Base-by-base conservation (phyloP, 768 basidiomycete genomes). In the Crassisporium funariophilum region DNA sequence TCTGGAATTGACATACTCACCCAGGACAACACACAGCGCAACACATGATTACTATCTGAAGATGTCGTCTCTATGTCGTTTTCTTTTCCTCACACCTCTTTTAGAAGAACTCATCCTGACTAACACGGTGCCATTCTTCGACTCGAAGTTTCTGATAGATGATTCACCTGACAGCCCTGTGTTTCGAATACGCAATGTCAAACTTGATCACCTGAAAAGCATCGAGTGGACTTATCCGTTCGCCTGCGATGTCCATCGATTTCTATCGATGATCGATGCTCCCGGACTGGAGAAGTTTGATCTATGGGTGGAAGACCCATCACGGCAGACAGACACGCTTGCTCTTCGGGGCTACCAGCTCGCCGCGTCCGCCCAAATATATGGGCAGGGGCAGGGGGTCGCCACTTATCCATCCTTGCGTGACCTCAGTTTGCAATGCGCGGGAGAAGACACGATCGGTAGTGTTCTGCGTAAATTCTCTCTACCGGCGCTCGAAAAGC, bases 161-260 rank as follows among this genome's bases (percentile, higher is more conserved):
- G 41, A 41, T 20, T 4, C 24, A 21, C 12, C 49, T 8, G 35
- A 27, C 7, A 46, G 37, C 20, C 34, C 35, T 25, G 42, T 48
- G 35, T 47, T 47, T n/a, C 49, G 51, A 33, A 57, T 57, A 57
- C 29, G 50, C 22, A 53, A 67, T 21, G 51, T 74, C 41, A 61
- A 60, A 41, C 66, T 81, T 24, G 58, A 55, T 4, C 63, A 67
- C 45, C 57, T 81, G 46, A 74, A 66, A 41, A 60, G 52, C n/a
- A 56, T 82, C 35, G 72, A 75, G 23, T 80, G 78, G 76, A 74
- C 68, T 35, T 74, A 67, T 48, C 75, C 75, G 13, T 71, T 63
- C 40, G 58, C 69, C 36, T 61, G 57, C 27, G 77, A 76, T 39
- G 54, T 79, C 35, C 68, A 72, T 41, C 61, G 68, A 22, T 65